Conservation (phyloP, 208 protist species). For the Trypanosoma theileri region DNA sequence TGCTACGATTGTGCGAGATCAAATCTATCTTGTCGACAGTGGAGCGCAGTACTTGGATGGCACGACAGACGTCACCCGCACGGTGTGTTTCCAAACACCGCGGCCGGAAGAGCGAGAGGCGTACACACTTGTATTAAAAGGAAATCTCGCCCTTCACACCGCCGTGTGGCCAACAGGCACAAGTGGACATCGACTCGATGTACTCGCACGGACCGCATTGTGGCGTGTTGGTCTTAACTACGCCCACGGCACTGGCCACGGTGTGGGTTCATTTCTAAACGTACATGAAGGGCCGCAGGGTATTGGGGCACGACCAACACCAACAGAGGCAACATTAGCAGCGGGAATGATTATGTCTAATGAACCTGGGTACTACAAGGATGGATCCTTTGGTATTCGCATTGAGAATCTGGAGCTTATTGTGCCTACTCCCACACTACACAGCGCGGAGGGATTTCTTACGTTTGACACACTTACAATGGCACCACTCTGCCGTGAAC, state of each 20-base stretch:
- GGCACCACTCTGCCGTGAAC: conserved; percentile 85
- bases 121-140: conserved; percentile 96
- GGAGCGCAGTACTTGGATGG: conserved; percentile 95
- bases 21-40: conserved; percentile 95
- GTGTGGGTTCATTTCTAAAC: conserved; percentile 96
- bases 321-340: conserved; percentile 59
- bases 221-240: conserved; percentile 96
- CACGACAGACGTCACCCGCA: conserved; percentile 97
- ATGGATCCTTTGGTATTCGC: conserved; percentile 96
- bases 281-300: conserved; percentile 96
- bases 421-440: conserved; percentile 49
- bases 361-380: conserved; percentile 98
- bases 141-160: conserved; percentile 88
- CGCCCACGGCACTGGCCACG: conserved; percentile 96
- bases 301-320: conserved; percentile 53
- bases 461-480: conserved; percentile 86
- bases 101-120: conserved; percentile 72
- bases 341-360: conserved; percentile 81
- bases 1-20: conserved; percentile 55
- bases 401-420: conserved; percentile 97
- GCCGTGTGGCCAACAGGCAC: conserved; percentile 88
- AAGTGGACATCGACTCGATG: conserved; percentile 84
- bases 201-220: conserved; percentile 84
- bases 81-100: conserved; percentile 86
- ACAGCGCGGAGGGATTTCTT: conserved; percentile 66